Evolutionary conservation across 257 asterid genomes (phyloP), one percentile per base, ranked within the genome.

Genomic region (Primulina tabacum): DNA sequence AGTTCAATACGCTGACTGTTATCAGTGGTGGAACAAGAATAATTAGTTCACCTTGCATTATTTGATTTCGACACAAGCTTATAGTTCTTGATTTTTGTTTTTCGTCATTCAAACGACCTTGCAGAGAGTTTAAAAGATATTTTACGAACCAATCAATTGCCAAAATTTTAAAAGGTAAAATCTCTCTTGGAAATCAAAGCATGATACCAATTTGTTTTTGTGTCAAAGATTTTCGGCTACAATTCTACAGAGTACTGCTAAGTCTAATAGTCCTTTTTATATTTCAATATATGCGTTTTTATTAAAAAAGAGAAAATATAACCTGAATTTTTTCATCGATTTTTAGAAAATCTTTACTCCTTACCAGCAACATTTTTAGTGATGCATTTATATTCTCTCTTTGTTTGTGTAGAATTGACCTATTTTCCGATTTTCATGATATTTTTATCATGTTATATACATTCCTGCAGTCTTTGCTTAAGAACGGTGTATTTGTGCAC

Each of bases 401-500:
- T 53, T 75, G 35, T 33, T 75, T 57, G 52, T 57, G 52, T 24
- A 34, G 33, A 62, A 43, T 67, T 69, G 50, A 73, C 43, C 30
- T 50, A 30, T 43, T 62, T 53, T 61, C 12, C 68, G 21, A 29
- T n/a, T 60, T 10, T 5, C 30, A 8, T 53, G 35, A 53, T 65
- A 53, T 24, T 24, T 65, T 8, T 53, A 16, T 58, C 71, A 34
- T 47, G 14, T 40, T 43, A 57, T 63, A 43, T 16, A 66, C 24
- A 18, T 68, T 67, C 26, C n/a, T 76, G 75, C 87, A 85, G 92
- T 85, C 89, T 52, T 76, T 90, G 67, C 81, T 47, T 61, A 84
- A 81, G 88, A 87, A 82, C 61, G 85, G 69, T 76, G 70, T 81
- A 63, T 90, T 89, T 57, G 96, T 90, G 71, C 97, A 90, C 73